Percentiles rank a stretch among this genome's conserved stretches.
These are phyloP conservation scores for Jaapia argillacea DNA, from an alignment of 768 basidiomycete genomes.

Conservation along the genomic window DNA sequence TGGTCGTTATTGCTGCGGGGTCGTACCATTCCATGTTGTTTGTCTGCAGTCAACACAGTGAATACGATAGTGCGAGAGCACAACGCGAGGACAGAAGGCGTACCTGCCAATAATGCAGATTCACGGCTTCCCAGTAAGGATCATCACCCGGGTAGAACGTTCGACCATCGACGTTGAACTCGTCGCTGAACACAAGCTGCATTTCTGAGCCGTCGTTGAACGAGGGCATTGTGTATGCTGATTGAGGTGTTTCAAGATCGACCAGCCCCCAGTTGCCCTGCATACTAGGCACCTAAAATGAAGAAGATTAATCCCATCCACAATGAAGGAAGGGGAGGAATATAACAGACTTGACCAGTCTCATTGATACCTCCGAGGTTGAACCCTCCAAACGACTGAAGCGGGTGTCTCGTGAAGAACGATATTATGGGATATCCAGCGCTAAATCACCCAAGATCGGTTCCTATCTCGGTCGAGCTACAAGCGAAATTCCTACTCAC, in stretches of 20 bases:
- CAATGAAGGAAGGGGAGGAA: background rate
- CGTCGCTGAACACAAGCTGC: slow-evolving; percentile 81
- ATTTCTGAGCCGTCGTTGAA: slow-evolving; percentile 51
- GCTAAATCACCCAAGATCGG: too few relatives aligned
- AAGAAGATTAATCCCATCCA: background rate
- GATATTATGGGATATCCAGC: slow-evolving; percentile 13
- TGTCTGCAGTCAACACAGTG: too few relatives aligned
- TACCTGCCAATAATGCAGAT: slow-evolving; percentile 29
- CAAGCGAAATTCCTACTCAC: slow-evolving; percentile 30
- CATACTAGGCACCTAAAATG: slow-evolving; percentile 41
- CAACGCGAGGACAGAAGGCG: background rate
- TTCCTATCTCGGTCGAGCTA: slow-evolving; percentile 18
- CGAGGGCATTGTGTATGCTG: slow-evolving; percentile 42
- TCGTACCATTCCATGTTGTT: slow-evolving; percentile 77
- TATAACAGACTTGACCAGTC: slow-evolving; percentile 30
- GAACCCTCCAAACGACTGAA: slow-evolving; percentile 17
- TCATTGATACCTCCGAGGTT: slow-evolving; percentile 38
- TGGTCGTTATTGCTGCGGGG: slow-evolving; percentile 47
- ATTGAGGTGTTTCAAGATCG: slow-evolving; percentile 48
- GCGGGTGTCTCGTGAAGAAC: slow-evolving; percentile 4
- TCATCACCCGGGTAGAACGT: slow-evolving; percentile 75
- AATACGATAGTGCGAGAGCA: too few relatives aligned
- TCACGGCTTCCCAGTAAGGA: slow-evolving; percentile 41
- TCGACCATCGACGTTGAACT: slow-evolving; percentile 74
- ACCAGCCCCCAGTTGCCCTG: slow-evolving; percentile 57